Evolutionary conservation across 495 filamentous ascomycete genomes (phyloP).

Genomic region (Aspergillus avenaceus): DNA sequence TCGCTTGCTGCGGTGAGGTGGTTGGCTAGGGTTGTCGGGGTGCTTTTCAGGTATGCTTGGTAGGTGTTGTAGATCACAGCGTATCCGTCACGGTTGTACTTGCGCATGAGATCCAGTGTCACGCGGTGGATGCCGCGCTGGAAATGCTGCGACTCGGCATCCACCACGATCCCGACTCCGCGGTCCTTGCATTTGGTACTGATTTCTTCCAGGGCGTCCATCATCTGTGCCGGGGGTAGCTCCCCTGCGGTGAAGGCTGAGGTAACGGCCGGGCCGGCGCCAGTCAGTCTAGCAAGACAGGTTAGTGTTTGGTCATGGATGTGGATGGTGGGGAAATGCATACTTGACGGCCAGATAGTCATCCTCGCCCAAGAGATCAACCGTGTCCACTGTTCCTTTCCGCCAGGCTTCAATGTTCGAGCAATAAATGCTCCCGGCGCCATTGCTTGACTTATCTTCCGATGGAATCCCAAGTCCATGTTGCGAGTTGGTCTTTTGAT

Average conservation of each 20-base stretch:
- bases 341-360: constrained; percentile 83
- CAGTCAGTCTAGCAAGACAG: constrained; percentile 29
- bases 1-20: constrained; percentile 60
- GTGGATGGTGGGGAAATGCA: constrained; percentile 4
- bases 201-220: constrained; percentile 37
- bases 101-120: constrained; percentile 68
- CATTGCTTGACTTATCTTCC: constrained; percentile 10
- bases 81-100: constrained; percentile 60
- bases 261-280: constrained; percentile 24
- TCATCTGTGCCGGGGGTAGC: constrained; percentile 30
- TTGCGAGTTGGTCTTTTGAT: constrained; percentile 26
- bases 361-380: constrained; percentile 58
- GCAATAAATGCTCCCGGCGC: constrained; percentile 11
- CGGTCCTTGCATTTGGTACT: constrained; percentile 38
- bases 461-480: constrained; percentile 21
- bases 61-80: constrained; percentile 67
- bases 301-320: background rate
- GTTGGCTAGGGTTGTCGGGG: constrained; percentile 51
- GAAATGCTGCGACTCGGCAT: constrained; percentile 76
- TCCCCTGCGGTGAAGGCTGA: constrained; percentile 27
- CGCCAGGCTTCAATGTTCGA: constrained; percentile 66
- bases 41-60: constrained; percentile 77
- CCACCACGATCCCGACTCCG: constrained; percentile 70
- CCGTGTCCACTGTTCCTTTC: constrained; percentile 65
- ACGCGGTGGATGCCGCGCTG: constrained; percentile 75